Evolutionary conservation across 805 yeast species (phyloP).

Genomic region (Hanseniaspora vineae): DNA sequence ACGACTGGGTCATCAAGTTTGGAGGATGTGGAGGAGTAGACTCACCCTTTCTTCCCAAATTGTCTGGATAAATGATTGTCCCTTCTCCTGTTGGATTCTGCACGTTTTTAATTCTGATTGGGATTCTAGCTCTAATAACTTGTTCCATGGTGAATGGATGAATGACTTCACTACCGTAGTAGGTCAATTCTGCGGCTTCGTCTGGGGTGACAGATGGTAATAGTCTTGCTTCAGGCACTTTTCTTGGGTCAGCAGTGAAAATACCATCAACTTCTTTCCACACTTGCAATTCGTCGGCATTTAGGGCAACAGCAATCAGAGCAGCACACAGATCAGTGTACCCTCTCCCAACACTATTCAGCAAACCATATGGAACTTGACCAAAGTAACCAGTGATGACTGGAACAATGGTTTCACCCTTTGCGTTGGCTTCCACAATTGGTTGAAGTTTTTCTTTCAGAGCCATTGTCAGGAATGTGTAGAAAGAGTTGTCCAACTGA

Average conservation of each 20-base stretch:
- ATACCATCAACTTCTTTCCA: slow-evolving; percentile 99
- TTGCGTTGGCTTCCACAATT: slow-evolving; percentile 24
- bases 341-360: slow-evolving; percentile 92
- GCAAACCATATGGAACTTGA: slow-evolving; percentile 85
- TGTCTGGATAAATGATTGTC: slow-evolving; percentile 88
- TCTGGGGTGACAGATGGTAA: slow-evolving; percentile 89
- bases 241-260: slow-evolving; percentile 96
- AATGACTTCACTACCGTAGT: slow-evolving; percentile 94
- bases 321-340: slow-evolving; percentile 98
- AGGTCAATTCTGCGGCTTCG: slow-evolving; percentile 96
- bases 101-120: slow-evolving; percentile 92
- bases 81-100: slow-evolving; percentile 89
- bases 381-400: slow-evolving; percentile 96
- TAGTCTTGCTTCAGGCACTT: slow-evolving; percentile 79
- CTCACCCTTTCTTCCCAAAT: slow-evolving; percentile 73
- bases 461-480: slow-evolving; percentile 38
- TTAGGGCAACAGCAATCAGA: slow-evolving; percentile 80
- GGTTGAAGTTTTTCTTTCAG: slow-evolving; percentile 38
- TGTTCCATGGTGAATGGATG: slow-evolving; percentile 99
- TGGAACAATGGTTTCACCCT: slow-evolving; percentile 43
- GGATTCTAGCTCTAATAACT: slow-evolving; percentile 89
- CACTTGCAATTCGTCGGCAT: slow-evolving; percentile 88
- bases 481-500: slow-evolving; percentile 58
- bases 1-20: slow-evolving; percentile 22
- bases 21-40: slow-evolving; percentile 94